These are phyloP conservation scores for Deinandra increscens DNA, from an alignment of 129 eudicot species.

Conservation along the genomic window DNA sequence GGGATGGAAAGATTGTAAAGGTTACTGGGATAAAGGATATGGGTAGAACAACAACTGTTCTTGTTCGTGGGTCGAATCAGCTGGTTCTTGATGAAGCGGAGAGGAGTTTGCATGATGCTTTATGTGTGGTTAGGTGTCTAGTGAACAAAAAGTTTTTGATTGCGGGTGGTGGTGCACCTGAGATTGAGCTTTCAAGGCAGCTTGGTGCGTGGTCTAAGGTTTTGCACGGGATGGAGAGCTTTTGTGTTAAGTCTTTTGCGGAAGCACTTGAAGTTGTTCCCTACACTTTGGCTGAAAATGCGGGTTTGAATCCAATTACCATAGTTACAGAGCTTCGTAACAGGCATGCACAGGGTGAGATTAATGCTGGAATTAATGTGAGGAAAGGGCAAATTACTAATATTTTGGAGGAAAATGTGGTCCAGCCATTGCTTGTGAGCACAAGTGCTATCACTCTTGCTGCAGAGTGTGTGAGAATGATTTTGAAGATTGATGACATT, in stretches of 20 bases:
- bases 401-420: slow-evolving; percentile 93
- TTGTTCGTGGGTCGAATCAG: slow-evolving; percentile 86
- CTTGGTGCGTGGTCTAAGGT: slow-evolving; percentile 62
- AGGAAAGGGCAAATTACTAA: slow-evolving; percentile 96
- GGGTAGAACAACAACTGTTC: slow-evolving; percentile 84
- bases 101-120: slow-evolving; percentile 94
- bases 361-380: slow-evolving; percentile 90
- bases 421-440: slow-evolving; percentile 91
- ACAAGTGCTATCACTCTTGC: slow-evolving; percentile 84
- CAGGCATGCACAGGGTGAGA: slow-evolving; percentile 93
- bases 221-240: slow-evolving; percentile 58
- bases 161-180: slow-evolving; percentile 98
- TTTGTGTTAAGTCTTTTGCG: slow-evolving; percentile 72
- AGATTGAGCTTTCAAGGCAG: slow-evolving; percentile 87
- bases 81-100: slow-evolving; percentile 93
- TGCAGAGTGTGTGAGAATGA: slow-evolving; percentile 91
- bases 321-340: slow-evolving; percentile 89
- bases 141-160: slow-evolving; percentile 84
- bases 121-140: slow-evolving; percentile 90
- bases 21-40: slow-evolving; percentile 86
- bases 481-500: slow-evolving; percentile 94
- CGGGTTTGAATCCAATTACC: slow-evolving; percentile 82
- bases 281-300: slow-evolving; percentile 91
- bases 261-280: slow-evolving; percentile 90
- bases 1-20: slow-evolving; percentile 87